Conservation (phyloP, 1,284 basidiomycete genomes). For the Cutaneotrichosporon spelunceum region DNA sequence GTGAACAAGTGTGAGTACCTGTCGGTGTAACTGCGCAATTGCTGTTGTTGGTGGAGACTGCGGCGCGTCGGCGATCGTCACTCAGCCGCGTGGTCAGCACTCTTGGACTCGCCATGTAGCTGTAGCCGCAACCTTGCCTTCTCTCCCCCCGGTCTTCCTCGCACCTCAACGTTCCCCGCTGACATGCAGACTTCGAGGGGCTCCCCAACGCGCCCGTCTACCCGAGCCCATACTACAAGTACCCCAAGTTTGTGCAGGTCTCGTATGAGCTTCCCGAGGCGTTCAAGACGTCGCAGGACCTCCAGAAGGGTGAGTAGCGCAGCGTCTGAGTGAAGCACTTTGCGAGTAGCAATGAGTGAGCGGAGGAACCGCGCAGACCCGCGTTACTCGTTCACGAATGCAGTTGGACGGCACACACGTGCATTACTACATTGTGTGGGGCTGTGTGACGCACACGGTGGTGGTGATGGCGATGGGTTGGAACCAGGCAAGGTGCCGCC, state of each 20-base stretch:
- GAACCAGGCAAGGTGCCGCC: not conserved
- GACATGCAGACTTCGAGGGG: slow-evolving; percentile 21
- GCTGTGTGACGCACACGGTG: not conserved
- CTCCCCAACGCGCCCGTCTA: slow-evolving; percentile 40
- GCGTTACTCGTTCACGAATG: not conserved
- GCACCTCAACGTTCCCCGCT: not conserved
- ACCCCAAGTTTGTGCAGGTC: slow-evolving; percentile 48
- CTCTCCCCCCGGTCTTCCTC: not conserved
- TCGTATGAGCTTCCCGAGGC: slow-evolving; percentile 36
- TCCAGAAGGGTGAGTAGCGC: slow-evolving; percentile 45
- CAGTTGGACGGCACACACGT: not conserved
- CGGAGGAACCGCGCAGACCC: not conserved
- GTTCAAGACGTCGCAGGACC: slow-evolving; percentile 45
- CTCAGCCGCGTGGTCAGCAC: not conserved
- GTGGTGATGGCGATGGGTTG: not conserved
- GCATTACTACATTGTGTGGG: not conserved
- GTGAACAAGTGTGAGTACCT: slow-evolving; percentile 46
- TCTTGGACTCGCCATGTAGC: not conserved
- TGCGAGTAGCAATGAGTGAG: not conserved
- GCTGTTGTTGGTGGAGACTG: not conserved
- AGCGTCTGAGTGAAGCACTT: not conserved
- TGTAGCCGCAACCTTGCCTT: not conserved
- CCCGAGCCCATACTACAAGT: slow-evolving; percentile 49
- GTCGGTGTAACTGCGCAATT: no score
- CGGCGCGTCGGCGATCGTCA: not conserved